A percentile compares a stretch with the other conserved stretches of the same genome.
Evolutionary conservation across 1,139 yeast species (phyloP).

Genomic region (Yamadazyma friedrichii): DNA sequence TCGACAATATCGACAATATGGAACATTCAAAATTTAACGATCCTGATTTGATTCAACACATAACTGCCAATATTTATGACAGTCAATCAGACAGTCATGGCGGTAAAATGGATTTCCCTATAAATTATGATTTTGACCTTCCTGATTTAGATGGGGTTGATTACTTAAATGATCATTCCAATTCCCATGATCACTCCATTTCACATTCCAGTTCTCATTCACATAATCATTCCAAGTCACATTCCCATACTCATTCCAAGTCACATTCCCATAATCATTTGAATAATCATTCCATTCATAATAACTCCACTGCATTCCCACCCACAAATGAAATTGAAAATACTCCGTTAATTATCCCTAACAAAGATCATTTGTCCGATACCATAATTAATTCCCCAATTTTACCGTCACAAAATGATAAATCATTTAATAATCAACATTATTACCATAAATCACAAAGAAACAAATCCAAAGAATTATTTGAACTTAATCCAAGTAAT

Average conservation of each 20-base stretch:
- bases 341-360: slow-evolving; percentile 13
- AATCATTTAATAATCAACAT: slow-evolving; percentile 44
- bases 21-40: slow-evolving; percentile 14
- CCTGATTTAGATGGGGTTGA: slow-evolving; percentile 5
- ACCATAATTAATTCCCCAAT: slow-evolving; percentile 36
- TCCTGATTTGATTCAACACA: slow-evolving; percentile 25
- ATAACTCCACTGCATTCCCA: slow-evolving; percentile 35
- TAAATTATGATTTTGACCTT: slow-evolving; percentile 12
- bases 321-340: slow-evolving; percentile 19
- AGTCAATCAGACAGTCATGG: slow-evolving; percentile 6
- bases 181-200: slow-evolving; percentile 3
- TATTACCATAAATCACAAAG: slow-evolving; percentile 30
- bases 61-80: slow-evolving; percentile 26
- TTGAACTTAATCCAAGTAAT: slow-evolving; percentile 22
- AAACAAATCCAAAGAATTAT: slow-evolving; percentile 18
- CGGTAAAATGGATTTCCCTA: background rate
- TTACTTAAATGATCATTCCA: background rate
- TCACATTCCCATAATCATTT: background rate
- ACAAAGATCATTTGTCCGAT: slow-evolving; percentile 9
- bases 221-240: background rate
- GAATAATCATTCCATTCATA: slow-evolving; percentile 8
- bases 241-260: background rate
- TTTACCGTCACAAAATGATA: slow-evolving; percentile 45
- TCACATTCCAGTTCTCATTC: background rate
- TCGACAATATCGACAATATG: slow-evolving; percentile 1